Evolutionary conservation across 805 yeast genomes (phyloP).

Genomic region (Metschnikowia reukaufii): DNA sequence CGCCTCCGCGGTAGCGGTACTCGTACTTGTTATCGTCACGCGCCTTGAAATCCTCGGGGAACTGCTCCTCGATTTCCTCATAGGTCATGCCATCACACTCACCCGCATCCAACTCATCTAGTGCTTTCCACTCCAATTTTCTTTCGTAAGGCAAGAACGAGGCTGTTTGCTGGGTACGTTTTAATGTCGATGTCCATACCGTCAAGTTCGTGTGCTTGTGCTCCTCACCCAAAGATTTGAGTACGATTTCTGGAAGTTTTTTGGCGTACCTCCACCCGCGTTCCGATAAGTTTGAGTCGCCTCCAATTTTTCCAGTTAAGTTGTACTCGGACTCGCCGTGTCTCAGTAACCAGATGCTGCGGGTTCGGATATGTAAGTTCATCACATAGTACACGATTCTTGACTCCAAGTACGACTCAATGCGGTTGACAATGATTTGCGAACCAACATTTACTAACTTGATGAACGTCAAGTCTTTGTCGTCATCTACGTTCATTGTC

Average conservation of each 20-base stretch:
- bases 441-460: conserved; percentile 85
- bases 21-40: conserved; percentile 95
- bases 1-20: conserved; percentile 96
- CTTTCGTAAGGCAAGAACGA: conserved; percentile 70
- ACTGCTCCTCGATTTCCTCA: conserved; percentile 79
- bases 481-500: conserved; percentile 61
- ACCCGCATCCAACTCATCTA: conserved; percentile 96
- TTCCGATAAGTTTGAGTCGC: conserved; percentile 82
- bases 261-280: conserved; percentile 83
- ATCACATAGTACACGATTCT: conserved; percentile 93
- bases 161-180: conserved; percentile 91
- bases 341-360: conserved; percentile 89
- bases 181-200: conserved; percentile 93
- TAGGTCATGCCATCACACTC: conserved; percentile 97
- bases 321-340: conserved; percentile 95
- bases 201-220: conserved; percentile 58
- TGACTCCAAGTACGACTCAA: conserved; percentile 85
- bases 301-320: conserved; percentile 93
- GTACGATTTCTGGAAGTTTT: conserved; percentile 75
- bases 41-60: conserved; percentile 94
- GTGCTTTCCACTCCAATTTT: conserved; percentile 91
- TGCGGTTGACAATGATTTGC: conserved; percentile 83
- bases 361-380: conserved; percentile 91
- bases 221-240: conserved; percentile 59
- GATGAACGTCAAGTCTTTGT: conserved; percentile 73